These are phyloP conservation scores for Saccharomycopsis malanga DNA, from an alignment of 805 yeast species.

Conservation along the genomic window DNA sequence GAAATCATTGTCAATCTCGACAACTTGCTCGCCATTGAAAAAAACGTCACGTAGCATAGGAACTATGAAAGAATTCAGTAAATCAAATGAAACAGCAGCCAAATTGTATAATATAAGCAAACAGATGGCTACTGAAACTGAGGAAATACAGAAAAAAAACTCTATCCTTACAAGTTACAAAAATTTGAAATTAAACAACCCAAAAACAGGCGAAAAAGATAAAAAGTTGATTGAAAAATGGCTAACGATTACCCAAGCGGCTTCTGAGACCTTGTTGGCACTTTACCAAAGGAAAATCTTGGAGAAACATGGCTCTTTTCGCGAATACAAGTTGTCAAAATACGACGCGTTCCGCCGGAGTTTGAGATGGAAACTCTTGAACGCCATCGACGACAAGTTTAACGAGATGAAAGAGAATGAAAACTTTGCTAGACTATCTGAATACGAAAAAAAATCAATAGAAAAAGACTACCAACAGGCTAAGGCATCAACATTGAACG, in stretches of 20 bases:
- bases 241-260: conserved; percentile 1
- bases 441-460: conserved; percentile 12
- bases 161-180: conserved; percentile 12
- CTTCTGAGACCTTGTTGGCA: conserved; percentile 8
- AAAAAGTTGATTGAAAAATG: conserved; percentile 14
- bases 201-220: conserved; percentile 4
- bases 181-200: conserved; percentile 8
- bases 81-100: not conserved
- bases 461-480: conserved; percentile 13
- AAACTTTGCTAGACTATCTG: conserved; percentile 8
- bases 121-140: conserved; percentile 1
- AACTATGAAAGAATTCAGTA: not conserved
- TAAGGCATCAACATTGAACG: conserved; percentile 11
- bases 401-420: conserved; percentile 10
- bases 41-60: not conserved
- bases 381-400: conserved; percentile 11
- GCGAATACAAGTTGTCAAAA: conserved; percentile 18
- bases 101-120: not conserved
- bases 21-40: not conserved
- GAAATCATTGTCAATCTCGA: not conserved
- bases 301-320: conserved; percentile 14
- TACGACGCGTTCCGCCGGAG: conserved; percentile 15
- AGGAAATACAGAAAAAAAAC: conserved; percentile 7
- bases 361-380: conserved; percentile 9
- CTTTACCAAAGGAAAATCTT: conserved; percentile 13